These are phyloP conservation scores for Colletotrichum falcatum DNA, from an alignment of 2,329 filamentous ascomycete genomes.

Conservation along the genomic window DNA sequence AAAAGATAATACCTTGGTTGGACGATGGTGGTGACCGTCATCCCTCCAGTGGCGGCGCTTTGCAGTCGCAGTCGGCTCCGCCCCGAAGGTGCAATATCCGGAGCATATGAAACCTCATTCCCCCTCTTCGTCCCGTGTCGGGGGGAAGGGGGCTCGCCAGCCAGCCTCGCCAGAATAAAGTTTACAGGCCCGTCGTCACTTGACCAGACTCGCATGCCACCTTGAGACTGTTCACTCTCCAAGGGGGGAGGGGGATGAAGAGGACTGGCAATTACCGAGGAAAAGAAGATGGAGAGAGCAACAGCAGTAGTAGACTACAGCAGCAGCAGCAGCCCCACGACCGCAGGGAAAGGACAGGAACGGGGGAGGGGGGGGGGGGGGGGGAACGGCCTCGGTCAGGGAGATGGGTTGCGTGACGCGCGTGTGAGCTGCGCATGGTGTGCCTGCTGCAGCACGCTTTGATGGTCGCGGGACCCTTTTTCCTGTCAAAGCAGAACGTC, in stretches of 20 bases:
- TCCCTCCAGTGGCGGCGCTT: background rate
- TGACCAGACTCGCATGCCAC: constrained; percentile 17
- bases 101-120: constrained; percentile 28
- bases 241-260: background rate
- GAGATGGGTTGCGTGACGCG: background rate
- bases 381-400: constrained; percentile 2
- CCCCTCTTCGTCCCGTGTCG: constrained; percentile 31
- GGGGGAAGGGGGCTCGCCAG: background rate
- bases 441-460: constrained; percentile 27
- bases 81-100: constrained; percentile 19
- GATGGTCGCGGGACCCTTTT: constrained; percentile 29
- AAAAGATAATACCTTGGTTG: background rate
- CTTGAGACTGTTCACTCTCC: constrained; percentile 10
- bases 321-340: no score
- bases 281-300: background rate
- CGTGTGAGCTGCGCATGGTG: constrained; percentile 17
- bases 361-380: background rate
- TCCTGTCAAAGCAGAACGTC: constrained; percentile 33
- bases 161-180: constrained; percentile 33
- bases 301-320: no score
- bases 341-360: background rate
- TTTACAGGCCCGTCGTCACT: constrained; percentile 32
- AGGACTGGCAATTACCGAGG: no score
- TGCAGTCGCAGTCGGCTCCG: constrained; percentile 30
- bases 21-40: background rate